Evolutionary conservation across 176 grass and related monocot species (phyloP).

Genomic region (Lolium perenne): DNA sequence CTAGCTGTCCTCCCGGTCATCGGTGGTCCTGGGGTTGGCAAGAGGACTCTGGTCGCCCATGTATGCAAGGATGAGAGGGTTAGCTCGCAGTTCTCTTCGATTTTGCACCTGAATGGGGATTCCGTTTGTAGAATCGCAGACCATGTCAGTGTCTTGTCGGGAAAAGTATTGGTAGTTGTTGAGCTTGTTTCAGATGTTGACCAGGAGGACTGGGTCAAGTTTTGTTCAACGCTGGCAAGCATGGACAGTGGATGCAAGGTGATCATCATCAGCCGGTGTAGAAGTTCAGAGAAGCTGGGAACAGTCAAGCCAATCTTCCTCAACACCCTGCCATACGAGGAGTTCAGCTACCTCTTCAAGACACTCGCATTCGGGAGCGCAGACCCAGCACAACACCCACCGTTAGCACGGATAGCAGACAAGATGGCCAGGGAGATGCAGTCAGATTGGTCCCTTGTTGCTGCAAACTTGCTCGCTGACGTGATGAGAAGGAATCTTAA

Average conservation of each 20-base stretch:
- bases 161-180: neutral
- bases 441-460: neutral
- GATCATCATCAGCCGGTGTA: too few species aligned
- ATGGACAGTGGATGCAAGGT: neutral
- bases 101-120: neutral
- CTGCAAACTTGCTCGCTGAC: neutral
- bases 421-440: neutral
- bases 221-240: neutral
- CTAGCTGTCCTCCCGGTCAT: neutral
- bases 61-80: too few species aligned
- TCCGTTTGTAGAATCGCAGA: neutral
- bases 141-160: neutral
- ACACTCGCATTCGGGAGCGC: constrained; percentile 3
- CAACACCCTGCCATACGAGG: too few species aligned
- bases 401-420: neutral
- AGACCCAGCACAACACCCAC: neutral
- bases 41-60: neutral
- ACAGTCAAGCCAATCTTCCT: too few species aligned
- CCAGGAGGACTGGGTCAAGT: neutral
- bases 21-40: neutral
- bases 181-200: too few species aligned
- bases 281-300: too few species aligned
- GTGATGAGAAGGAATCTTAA: neutral
- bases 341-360: too few species aligned
- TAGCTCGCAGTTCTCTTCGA: too few species aligned